Percentiles rank a stretch among this genome's conserved stretches.
Evolutionary conservation across 208 protist species (phyloP).

Genomic region (Blechomonas ayalai): DNA sequence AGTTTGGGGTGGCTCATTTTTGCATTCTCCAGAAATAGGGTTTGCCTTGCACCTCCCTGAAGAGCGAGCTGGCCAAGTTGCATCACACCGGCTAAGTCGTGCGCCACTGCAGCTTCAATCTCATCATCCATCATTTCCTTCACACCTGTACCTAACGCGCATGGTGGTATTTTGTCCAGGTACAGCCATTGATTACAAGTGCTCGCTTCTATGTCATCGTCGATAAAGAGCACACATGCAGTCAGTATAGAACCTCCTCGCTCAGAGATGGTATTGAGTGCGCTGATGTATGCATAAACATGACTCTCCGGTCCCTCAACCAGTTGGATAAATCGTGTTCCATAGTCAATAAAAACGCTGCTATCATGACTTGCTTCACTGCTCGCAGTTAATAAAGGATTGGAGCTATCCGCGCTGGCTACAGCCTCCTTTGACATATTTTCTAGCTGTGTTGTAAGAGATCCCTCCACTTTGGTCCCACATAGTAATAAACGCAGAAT

Average conservation of each 20-base stretch:
- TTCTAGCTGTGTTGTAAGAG: conserved; percentile 11
- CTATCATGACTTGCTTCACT: not conserved
- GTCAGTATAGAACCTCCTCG: not conserved
- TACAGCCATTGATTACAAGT: not conserved
- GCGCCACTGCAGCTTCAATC: not conserved
- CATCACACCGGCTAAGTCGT: not conserved
- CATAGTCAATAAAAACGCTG: conserved; percentile 1
- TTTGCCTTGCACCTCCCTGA: conserved; percentile 7
- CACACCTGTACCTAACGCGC: not conserved
- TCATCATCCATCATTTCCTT: conserved; percentile 1
- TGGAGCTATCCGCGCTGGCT: conserved; percentile 12
- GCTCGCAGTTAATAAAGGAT: conserved; percentile 14
- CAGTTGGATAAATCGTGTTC: conserved; percentile 1
- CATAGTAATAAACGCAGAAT: conserved; percentile 30
- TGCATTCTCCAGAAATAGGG: conserved; percentile 51
- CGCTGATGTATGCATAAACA: not conserved
- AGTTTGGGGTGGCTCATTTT: conserved; percentile 58
- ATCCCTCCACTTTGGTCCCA: conserved; percentile 17
- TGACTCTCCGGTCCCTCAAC: not conserved
- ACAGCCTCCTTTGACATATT: conserved; percentile 10
- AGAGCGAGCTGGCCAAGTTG: not conserved
- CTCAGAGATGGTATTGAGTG: not conserved
- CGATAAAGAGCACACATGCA: not conserved
- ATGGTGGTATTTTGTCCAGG: not conserved
- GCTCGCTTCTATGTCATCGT: not conserved